Evolutionary conservation across 306 rosid genomes (phyloP).

Genomic region (Prinsepia uniflora): DNA sequence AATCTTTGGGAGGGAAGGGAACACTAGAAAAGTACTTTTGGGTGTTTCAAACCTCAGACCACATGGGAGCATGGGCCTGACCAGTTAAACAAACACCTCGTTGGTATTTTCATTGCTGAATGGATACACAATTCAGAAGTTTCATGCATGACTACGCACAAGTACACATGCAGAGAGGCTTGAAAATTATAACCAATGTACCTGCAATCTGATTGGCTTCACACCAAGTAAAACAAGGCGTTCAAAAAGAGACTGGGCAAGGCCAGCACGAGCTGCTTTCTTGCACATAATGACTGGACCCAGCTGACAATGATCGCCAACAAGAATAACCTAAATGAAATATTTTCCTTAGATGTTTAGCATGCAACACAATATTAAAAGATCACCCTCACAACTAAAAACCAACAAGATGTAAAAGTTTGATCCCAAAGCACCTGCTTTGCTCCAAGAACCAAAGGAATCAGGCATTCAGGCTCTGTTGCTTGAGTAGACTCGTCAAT

Average conservation of each 20-base stretch:
- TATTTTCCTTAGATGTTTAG: slow-evolving; percentile 13
- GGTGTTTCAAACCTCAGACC: too few relatives aligned
- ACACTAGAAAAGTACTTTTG: too few relatives aligned
- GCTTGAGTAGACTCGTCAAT: slow-evolving; percentile 99
- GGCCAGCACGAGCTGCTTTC: slow-evolving; percentile 99
- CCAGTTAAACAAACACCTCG: too few relatives aligned
- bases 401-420: neutral
- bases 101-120: neutral
- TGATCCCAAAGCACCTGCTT: slow-evolving; percentile 64
- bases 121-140: neutral
- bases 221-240: slow-evolving; percentile 96
- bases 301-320: slow-evolving; percentile 99
- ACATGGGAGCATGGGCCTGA: too few relatives aligned
- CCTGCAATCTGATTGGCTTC: slow-evolving; percentile 98
- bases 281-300: slow-evolving; percentile 99
- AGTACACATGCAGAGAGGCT: neutral
- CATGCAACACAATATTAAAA: neutral
- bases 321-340: slow-evolving; percentile 77
- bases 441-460: slow-evolving; percentile 98
- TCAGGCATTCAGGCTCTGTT: slow-evolving; percentile 97
- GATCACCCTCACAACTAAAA: neutral
- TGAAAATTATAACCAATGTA: slow-evolving; percentile 22
- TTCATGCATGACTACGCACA: neutral
- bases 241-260: slow-evolving; percentile 97
- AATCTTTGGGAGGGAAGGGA: too few relatives aligned